Evolutionary conservation across 768 basidiomycete species (phyloP).

Genomic region (Mrakia frigida): DNA sequence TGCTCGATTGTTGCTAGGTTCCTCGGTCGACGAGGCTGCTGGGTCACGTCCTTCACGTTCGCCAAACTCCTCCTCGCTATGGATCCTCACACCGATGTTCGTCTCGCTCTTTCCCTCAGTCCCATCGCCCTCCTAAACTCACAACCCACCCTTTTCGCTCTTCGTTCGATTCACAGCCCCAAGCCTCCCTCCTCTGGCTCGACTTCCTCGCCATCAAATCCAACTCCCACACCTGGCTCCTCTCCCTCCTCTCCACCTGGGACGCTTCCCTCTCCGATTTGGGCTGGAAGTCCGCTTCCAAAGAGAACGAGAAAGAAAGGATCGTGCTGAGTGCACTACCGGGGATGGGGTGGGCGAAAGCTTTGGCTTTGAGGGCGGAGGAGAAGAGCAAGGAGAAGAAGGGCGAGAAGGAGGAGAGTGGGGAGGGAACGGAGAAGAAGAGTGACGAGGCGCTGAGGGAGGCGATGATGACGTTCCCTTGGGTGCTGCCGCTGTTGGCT

Average conservation of each 20-base stretch:
- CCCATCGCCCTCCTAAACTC: neutral
- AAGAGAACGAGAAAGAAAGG: constrained; percentile 27
- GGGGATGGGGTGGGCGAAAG: constrained; percentile 53
- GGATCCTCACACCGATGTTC: constrained; percentile 57
- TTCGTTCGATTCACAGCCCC: constrained; percentile 49
- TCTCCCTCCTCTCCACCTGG: constrained; percentile 53
- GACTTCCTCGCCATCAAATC: constrained; percentile 81
- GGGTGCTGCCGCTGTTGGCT: constrained; percentile 71
- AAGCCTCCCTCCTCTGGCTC: constrained; percentile 68
- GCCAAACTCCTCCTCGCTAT: constrained; percentile 76
- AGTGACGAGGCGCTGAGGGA: constrained; percentile 66
- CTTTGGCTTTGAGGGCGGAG: constrained; percentile 58
- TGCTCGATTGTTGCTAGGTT: constrained; percentile 51
- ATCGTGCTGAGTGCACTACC: constrained; percentile 8
- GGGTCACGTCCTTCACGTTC: constrained; percentile 85
- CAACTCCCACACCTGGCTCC: constrained; percentile 71
- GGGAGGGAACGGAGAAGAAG: constrained; percentile 33
- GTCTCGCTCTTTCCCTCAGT: constrained; percentile 28
- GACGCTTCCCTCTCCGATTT: constrained; percentile 39
- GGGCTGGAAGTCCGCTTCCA: constrained; percentile 45
- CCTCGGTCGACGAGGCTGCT: constrained; percentile 79
- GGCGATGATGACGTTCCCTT: constrained; percentile 73
- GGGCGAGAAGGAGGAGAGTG: constrained; percentile 49
- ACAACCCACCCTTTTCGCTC: constrained; percentile 47
- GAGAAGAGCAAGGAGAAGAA: constrained; percentile 47